Evolutionary conservation across 129 eudicot species (phyloP), one percentile per base, ranked within the genome.

Genomic region (Artemisia annua): DNA sequence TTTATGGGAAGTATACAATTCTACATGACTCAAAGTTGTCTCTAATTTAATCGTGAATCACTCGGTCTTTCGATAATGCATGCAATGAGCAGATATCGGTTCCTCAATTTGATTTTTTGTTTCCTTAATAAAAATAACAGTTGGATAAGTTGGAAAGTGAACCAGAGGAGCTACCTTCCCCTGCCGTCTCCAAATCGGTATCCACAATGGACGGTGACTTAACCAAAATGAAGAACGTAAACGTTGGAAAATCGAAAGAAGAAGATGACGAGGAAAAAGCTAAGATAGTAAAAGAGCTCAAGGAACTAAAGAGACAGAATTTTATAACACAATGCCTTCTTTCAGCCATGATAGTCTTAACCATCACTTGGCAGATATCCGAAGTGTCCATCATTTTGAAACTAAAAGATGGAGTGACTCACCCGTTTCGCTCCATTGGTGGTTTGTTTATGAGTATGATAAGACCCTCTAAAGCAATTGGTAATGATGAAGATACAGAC

Each of bases 361-460:
- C 95, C 0, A 43, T 85, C 11, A 81, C 67, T 11, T 92, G 98
- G 96, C 95, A 92, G 67, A 60, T 92, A 70, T 89, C 95, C 0
- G 98, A 89, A 69, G 95, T 87, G 59, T 83, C 96, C 22, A 77
- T 92, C 19, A 80, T 89, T 58, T 48, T 85, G 69, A 89, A 78
- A 77, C 73, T 89, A 20, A 92, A 82, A 84, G 66, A 87, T 26
- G 91, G 96, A 28, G 30, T 92, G 10, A 85, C 53, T 24, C 83
- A 92, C 64, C 98, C 98, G 0, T 75, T 89, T 55, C 84, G 74
- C 69, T 81, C 91, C 66, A 3, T 89, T 11, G 79, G 85, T 48
- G 76, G 75, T 61, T 3, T 86, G 35, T 1, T 92, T 26, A 65
- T 32, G 46, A 75, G 84, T 20, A 20, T 86, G 57, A 11, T 89